Conservation (phyloP, 2,329 filamentous ascomycete genomes). For the Juglanconis sp. region DNA sequence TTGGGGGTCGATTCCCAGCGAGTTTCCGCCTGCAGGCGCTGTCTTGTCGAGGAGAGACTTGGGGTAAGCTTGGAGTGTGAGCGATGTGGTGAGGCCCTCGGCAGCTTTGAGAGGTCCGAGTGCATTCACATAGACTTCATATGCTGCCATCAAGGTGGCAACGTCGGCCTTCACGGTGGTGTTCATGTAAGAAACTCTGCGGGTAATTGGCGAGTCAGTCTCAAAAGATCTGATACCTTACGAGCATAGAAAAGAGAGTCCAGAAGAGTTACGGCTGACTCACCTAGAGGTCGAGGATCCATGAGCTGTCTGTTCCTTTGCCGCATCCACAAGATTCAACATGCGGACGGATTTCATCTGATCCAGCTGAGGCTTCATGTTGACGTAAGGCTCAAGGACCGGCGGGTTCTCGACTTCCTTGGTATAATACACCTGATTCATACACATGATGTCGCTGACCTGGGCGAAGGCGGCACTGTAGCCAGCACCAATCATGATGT, state of each 20-base stretch:
- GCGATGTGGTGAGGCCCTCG: constrained; percentile 18
- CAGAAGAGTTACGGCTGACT: too few species aligned
- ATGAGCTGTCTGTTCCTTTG: neutral
- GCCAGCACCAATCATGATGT: constrained; percentile 24
- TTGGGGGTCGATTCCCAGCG: constrained; percentile 17
- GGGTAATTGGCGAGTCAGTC: neutral
- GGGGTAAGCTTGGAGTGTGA: constrained; percentile 22
- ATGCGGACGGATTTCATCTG: neutral
- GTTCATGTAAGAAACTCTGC: neutral
- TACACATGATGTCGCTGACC: constrained; percentile 15
- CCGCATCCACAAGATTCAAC: neutral
- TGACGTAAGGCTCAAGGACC: constrained; percentile 16
- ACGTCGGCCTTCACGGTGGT: constrained; percentile 3
- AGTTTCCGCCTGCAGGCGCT: constrained; percentile 18
- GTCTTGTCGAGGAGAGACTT: constrained; percentile 19
- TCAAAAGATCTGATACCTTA: neutral
- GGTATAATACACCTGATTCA: constrained; percentile 18
- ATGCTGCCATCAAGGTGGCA: neutral
- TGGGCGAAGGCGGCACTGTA: constrained; percentile 14
- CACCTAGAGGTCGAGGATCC: too few species aligned
- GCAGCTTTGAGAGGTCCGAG: constrained; percentile 19
- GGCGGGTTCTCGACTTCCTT: constrained; percentile 8
- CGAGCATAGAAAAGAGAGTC: neutral
- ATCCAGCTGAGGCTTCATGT: constrained; percentile 13
- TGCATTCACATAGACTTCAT: constrained; percentile 1